Evolutionary conservation across 2,329 filamentous ascomycete genomes (phyloP), one percentile per base, ranked within the genome.

Genomic region (Trichophyton benhamiae): DNA sequence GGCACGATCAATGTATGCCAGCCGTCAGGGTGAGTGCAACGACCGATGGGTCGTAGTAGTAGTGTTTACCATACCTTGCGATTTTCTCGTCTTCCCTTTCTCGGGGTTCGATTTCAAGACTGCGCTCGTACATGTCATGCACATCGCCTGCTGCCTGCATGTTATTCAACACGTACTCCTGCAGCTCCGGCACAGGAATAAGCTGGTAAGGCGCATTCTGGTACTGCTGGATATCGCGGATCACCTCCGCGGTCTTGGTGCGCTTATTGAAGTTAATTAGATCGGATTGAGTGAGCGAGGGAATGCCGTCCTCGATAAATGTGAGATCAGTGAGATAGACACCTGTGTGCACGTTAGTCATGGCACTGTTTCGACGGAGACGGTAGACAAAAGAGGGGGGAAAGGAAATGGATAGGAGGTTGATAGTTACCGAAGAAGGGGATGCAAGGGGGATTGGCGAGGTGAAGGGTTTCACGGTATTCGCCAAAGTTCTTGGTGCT

Each of bases 1-100:
- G 55, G 55, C 30, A 42, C 22, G 55, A 55, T 66, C 65, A 58
- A 61, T 62, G 57, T 27, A 41, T 49, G 52, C 55, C 55, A 44
- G 57, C 59, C 7, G 61, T 59, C 13, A 65, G 55, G 17, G 63
- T 53, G 60, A 63, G 60, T 36, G 65, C 65, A 64, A 65, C 65
- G 44, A 64, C 53, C 46, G 62, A 60, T 57, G 65, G 62, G 44
- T 66, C 65, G n/a, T n/a, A n/a, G 60, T 66, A 60, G 41, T 60
- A 58, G 49, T 53, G 49, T 63, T 60, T 62, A 61, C 59, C 65
- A 63, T 66, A 95, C 91, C 94, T 95, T 72, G 96, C 92, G 80
- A 99, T 97, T 82, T 97, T 97, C 78, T 99, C 94, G 72, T 99
- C 94, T 78, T 99, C 94, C 69, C 94, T 84, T 79, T 99, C 94